A percentile compares a stretch with the other conserved stretches of the same genome.
These are phyloP conservation scores for Dentipellis fragilis DNA, from an alignment of 768 basidiomycete genomes.

Conservation along the genomic window DNA sequence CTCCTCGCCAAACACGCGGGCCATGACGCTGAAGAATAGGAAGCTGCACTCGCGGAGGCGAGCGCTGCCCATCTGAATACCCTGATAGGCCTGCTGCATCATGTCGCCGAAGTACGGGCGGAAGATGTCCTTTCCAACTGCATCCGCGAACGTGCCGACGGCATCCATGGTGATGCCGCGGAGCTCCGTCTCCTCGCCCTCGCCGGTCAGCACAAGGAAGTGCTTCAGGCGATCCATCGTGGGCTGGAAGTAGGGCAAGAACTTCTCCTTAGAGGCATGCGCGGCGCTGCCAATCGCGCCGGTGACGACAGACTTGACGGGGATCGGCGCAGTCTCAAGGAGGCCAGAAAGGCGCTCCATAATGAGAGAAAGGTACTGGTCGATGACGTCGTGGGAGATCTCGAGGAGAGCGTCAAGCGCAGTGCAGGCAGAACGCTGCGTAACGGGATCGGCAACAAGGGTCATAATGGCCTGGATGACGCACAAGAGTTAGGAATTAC, in stretches of 20 bases:
- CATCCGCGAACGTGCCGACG: constrained; percentile 96
- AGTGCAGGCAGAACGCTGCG: constrained; percentile 91
- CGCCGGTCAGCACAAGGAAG: constrained; percentile 76
- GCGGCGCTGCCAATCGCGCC: constrained; percentile 98
- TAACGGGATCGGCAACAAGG: constrained; percentile 76
- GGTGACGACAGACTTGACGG: constrained; percentile 89
- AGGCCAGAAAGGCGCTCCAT: constrained; percentile 90
- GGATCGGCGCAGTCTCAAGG: constrained; percentile 75
- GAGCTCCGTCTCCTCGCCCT: constrained; percentile 89
- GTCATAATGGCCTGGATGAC: constrained; percentile 78
- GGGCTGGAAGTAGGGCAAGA: constrained; percentile 88
- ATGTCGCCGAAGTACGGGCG: constrained; percentile 91
- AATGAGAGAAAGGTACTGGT: constrained; percentile 83
- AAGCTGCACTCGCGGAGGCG: constrained; percentile 91
- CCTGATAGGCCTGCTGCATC: constrained; percentile 93
- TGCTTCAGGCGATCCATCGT: constrained; percentile 84
- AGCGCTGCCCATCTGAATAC: constrained; percentile 76
- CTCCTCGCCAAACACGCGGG: constrained; percentile 91
- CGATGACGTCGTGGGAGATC: constrained; percentile 83
- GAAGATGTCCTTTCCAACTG: constrained; percentile 90
- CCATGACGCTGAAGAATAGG: constrained; percentile 98
- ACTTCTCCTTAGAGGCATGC: constrained; percentile 86
- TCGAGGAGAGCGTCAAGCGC: constrained; percentile 95
- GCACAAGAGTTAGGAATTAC: background rate
- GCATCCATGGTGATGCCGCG: constrained; percentile 98